A percentile compares a stretch with the other conserved stretches of the same genome.
These are phyloP conservation scores for Camellia lanceoleosa DNA, from an alignment of 148 eudicot species.

Conservation along the genomic window DNA sequence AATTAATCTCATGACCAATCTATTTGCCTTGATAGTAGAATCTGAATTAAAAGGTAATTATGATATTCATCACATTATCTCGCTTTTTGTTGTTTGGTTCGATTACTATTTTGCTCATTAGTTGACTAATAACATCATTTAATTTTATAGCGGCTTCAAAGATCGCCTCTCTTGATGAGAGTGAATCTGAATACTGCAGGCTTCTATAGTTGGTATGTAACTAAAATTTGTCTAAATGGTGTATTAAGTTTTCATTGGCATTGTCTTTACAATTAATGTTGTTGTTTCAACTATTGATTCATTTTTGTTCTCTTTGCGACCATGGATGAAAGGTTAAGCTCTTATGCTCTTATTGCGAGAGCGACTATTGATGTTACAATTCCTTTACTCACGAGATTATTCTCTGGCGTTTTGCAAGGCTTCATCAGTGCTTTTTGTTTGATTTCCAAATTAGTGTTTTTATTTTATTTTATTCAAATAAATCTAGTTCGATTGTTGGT, in stretches of 20 bases:
- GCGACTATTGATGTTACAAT: slow-evolving; percentile 65
- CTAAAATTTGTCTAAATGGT: slow-evolving; percentile 15
- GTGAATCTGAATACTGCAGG: slow-evolving; percentile 61
- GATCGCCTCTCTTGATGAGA: slow-evolving; percentile 76
- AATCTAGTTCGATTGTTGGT: background rate
- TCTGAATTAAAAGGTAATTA: slow-evolving; percentile 76
- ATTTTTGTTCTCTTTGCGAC: slow-evolving; percentile 37
- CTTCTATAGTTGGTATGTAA: slow-evolving; percentile 70
- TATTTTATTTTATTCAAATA: background rate
- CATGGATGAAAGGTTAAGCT: slow-evolving; percentile 97
- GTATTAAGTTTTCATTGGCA: slow-evolving; percentile 10
- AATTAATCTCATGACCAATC: slow-evolving; percentile 64
- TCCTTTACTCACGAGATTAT: slow-evolving; percentile 67
- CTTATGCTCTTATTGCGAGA: slow-evolving; percentile 90
- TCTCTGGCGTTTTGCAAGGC: slow-evolving; percentile 64
- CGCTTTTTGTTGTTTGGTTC: slow-evolving; percentile 8
- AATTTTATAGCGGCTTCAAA: slow-evolving; percentile 63
- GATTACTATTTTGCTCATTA: background rate
- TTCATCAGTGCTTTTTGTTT: slow-evolving; percentile 53
- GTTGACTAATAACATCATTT: background rate
- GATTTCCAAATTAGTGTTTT: background rate
- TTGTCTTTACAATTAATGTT: background rate
- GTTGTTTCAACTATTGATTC: slow-evolving; percentile 7
- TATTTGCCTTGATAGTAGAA: slow-evolving; percentile 81
- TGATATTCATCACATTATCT: slow-evolving; percentile 6